Evolutionary conservation across 306 rosid genomes (phyloP), one percentile per base, ranked within the genome.

Genomic region (Macrotyloma uniflorum): DNA sequence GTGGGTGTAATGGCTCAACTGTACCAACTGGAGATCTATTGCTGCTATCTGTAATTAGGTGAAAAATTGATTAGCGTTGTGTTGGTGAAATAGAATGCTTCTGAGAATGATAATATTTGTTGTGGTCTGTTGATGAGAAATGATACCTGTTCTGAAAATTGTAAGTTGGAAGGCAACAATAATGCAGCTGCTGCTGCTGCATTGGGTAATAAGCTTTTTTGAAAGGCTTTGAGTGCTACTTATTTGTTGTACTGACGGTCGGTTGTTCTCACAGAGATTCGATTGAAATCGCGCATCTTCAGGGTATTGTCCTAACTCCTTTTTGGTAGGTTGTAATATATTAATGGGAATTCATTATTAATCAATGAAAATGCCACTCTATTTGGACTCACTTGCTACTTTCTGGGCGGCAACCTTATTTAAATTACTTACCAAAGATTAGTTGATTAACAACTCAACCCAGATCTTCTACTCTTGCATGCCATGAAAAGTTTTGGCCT

Each of bases 11-110:
- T 16, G 42, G 59, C 45, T 15, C 38, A 43, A 23, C 79, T 65
- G 83, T 67, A 75, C 80, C 63, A 53, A 35, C 78, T 81, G 42
- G 35, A 46, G n/a, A 68, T 77, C 8, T 64, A 75, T 47, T 77
- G 68, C 19, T 53, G n/a, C n/a, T n/a, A 40, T 53, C 54, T 38
- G 20, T 45, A 33, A 32, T 50, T 43, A 42, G 72, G 70, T 43
- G 26, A 4, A 28, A 12, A 73, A 74, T 28, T 74, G 23, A 72
- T 59, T 45, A 67, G 24, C 36, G 18, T 66, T 79, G 26, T 2
- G 18, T 2, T 15, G 35, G 22, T 19, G 20, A 38, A n/a, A 53
- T 57, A 18, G 18, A 40, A 19, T 65, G 65, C 42, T 50, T 67
- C 35, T 70, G 0, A 16, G 76, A 6, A 19, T 6, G 15, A 28